Conservation (phyloP, 2,329 filamentous ascomycete species). For the Cladophialophora carrionii region DNA sequence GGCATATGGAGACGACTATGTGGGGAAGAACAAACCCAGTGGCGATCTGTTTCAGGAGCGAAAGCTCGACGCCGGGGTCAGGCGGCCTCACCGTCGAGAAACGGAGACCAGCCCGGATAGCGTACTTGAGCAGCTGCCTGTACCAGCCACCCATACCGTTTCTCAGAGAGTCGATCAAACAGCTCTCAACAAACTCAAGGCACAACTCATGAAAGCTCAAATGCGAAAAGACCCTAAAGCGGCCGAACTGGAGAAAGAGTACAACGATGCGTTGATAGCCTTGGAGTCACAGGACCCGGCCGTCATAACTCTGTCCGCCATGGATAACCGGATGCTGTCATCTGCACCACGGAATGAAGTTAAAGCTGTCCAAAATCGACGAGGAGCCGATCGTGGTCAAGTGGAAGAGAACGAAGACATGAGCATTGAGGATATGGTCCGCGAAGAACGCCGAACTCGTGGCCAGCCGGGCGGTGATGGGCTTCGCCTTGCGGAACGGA, state of each 20-base stretch:
- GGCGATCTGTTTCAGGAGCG: slow-evolving; percentile 84
- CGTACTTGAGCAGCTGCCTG: slow-evolving; percentile 43
- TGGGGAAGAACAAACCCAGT: slow-evolving; percentile 81
- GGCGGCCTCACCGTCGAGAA: slow-evolving; percentile 37
- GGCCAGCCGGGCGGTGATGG: slow-evolving; percentile 79
- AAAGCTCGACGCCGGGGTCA: slow-evolving; percentile 61
- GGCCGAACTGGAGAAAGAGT: slow-evolving; percentile 77
- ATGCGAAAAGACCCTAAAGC: slow-evolving; percentile 76
- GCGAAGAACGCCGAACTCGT: slow-evolving; percentile 85
- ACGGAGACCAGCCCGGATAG: slow-evolving; percentile 41
- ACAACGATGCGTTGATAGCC: slow-evolving; percentile 72
- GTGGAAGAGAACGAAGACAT: slow-evolving; percentile 94
- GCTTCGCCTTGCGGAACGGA: slow-evolving; percentile 81
- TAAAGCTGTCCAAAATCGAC: slow-evolving; percentile 74
- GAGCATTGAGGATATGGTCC: slow-evolving; percentile 94
- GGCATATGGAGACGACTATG: slow-evolving; percentile 82
- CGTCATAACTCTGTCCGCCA: slow-evolving; percentile 79
- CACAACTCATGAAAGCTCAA: slow-evolving; percentile 95
- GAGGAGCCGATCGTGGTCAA: slow-evolving; percentile 79
- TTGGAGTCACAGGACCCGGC: slow-evolving; percentile 65
- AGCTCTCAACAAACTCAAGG: slow-evolving; percentile 82
- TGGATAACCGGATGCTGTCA: slow-evolving; percentile 87
- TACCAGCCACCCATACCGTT: slow-evolving; percentile 38
- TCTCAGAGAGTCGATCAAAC: slow-evolving; percentile 57
- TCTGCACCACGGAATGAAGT: slow-evolving; percentile 75